phyloP scores from a whole-genome alignment of 1,284 basidiomycete species.

The Clitocybe nebularis region DNA sequence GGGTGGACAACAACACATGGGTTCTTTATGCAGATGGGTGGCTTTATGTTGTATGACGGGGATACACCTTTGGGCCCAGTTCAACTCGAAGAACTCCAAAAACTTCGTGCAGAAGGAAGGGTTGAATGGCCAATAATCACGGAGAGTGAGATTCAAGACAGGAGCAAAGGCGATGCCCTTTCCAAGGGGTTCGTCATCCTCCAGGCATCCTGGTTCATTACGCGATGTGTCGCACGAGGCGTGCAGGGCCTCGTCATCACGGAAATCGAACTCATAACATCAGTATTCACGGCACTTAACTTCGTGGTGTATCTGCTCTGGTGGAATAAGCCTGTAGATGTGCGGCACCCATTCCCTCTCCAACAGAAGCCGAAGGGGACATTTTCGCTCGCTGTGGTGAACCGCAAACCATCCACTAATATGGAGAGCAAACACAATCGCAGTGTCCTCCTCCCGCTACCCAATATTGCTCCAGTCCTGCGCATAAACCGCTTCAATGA shows the following conservation, averaged over 20 bases:
- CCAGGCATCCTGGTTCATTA: constrained; percentile 4
- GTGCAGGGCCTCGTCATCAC: neutral
- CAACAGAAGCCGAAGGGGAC: neutral
- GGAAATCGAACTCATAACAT: constrained; percentile 11
- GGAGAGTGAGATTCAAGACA: neutral
- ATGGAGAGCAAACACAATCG: no score
- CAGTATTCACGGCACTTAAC: constrained; percentile 11
- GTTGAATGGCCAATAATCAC: neutral
- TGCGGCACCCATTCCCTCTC: constrained; percentile 3
- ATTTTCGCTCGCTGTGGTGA: no score
- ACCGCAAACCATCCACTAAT: no score
- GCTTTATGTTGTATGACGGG: neutral
- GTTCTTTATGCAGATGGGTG: neutral
- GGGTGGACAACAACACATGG: neutral
- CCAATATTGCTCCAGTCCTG: no score
- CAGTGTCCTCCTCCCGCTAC: no score
- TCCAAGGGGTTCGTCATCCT: constrained; percentile 1
- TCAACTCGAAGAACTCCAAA: neutral
- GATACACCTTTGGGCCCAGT: neutral
- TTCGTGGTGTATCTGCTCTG: constrained; percentile 13
- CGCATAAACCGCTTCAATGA: no score
- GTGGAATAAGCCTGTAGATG: constrained; percentile 17
- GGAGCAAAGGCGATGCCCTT: constrained; percentile 3
- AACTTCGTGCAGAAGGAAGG: neutral
- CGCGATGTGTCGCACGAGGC: neutral